Base-by-base conservation (phyloP, 2,329 filamentous ascomycete genomes). In the Arachnopeziza araneosa region DNA sequence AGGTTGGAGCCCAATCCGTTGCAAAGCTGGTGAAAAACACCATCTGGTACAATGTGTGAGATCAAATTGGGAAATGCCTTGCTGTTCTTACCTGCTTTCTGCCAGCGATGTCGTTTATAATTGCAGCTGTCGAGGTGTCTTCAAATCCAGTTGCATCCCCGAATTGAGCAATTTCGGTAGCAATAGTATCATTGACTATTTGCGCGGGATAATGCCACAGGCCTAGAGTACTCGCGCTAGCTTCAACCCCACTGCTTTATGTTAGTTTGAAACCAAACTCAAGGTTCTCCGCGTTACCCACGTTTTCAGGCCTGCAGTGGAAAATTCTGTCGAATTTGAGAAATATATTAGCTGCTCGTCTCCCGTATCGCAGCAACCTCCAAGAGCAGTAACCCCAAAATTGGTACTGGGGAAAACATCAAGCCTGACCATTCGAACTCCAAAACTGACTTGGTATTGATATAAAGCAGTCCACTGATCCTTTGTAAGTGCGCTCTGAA, bases 131-230 rank as follows among this genome's bases (percentile, higher is more conserved):
- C 22, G 76, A 77, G 24, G 71, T 70, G 14, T 60, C 68, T 1
- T 69, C 58, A 62, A 75, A 77, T 9, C 70, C 67, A 1, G 76
- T 77, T 60, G 75, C 75, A n/a, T 77, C 71, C 7, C 72, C 77
- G 67, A 85, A 85, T 26, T 77, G 72, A 7, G 82, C 83, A 65
- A 86, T 76, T 56, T 80, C 74, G 69, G 75, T 79, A n/a, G 83
- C 81, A 10, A 78, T 80, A 32, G 73, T 77, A 1, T 79, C 66
- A 68, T 86, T 78, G 57, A 75, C 79, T 66, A 87, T 81, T 21
- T 71, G 75, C 19, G 83, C 82, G 17, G 83, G 82, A 68, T 83
- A 84, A 67, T 87, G 84, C 72, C 76, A 86, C 21, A 86, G 76
- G 19, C 80, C 80, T 22, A 72, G 54, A 22, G 80, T 82, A 63